Percentiles rank a stretch among this genome's conserved stretches.
Evolutionary conservation across 2,329 filamentous ascomycete species (phyloP).

Genomic region (Aspergillus tubingensis): DNA sequence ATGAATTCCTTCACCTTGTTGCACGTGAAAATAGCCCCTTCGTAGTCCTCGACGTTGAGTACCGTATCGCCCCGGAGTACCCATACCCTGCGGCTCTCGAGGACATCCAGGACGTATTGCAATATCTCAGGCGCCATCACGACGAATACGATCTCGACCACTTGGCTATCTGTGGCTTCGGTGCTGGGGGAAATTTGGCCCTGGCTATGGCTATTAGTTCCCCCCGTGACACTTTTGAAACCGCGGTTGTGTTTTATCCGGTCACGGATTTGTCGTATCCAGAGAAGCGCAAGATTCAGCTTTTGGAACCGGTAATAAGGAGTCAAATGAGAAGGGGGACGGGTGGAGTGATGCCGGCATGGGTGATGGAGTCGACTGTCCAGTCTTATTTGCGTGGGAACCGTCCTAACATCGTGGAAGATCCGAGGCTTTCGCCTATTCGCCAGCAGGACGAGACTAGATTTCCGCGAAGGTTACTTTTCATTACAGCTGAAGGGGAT

Average conservation of each 20-base stretch:
- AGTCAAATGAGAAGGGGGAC: background rate
- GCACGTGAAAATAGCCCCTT: conserved; percentile 20
- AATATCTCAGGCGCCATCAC: conserved; percentile 33
- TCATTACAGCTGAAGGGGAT: conserved; percentile 29
- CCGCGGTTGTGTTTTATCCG: conserved; percentile 36
- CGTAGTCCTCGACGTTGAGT: conserved; percentile 40
- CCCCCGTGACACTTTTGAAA: conserved; percentile 21
- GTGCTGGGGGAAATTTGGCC: conserved; percentile 42
- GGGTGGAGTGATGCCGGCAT: conserved; percentile 11
- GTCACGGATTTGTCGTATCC: conserved; percentile 21
- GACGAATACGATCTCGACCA: conserved; percentile 31
- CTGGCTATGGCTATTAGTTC: conserved; percentile 15
- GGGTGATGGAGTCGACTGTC: conserved; percentile 26
- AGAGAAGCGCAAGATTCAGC: background rate
- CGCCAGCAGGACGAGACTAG: conserved; percentile 16
- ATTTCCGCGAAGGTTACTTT: conserved; percentile 26
- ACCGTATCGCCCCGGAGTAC: conserved; percentile 43
- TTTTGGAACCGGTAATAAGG: background rate
- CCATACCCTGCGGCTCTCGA: conserved; percentile 42
- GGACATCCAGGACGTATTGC: conserved; percentile 38
- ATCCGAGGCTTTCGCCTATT: conserved; percentile 30
- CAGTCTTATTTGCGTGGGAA: conserved; percentile 27
- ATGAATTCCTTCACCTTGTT: conserved; percentile 30
- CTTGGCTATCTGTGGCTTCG: conserved; percentile 44
- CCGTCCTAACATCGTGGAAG: conserved; percentile 9